phyloP scores from a whole-genome alignment of 176 grass and related monocot species.

The Zea luxurians region DNA sequence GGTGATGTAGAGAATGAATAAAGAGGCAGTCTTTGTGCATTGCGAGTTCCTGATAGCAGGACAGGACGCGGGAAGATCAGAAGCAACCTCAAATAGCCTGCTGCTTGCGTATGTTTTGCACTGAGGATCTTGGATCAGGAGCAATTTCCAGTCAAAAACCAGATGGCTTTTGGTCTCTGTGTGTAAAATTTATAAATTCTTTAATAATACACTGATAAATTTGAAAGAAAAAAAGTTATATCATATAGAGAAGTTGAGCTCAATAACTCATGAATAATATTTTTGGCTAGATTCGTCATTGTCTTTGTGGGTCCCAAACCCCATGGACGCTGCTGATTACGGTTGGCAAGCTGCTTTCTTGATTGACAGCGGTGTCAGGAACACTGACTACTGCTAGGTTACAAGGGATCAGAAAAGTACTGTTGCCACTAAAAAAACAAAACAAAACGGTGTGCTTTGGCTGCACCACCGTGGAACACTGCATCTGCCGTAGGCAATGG shows the following conservation, averaged over 20 bases:
- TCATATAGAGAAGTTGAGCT: too few relatives aligned
- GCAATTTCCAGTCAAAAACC: too few relatives aligned
- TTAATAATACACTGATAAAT: too few relatives aligned
- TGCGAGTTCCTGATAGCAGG: not conserved
- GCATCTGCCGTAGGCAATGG: not conserved
- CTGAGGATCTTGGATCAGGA: too few relatives aligned
- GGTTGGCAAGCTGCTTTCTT: slow-evolving; percentile 44
- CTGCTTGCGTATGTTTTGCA: too few relatives aligned
- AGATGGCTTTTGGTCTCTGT: too few relatives aligned
- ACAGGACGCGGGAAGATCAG: not conserved
- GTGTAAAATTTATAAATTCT: too few relatives aligned
- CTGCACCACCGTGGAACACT: slow-evolving; percentile 16
- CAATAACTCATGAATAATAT: too few relatives aligned
- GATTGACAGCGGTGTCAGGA: slow-evolving; percentile 15
- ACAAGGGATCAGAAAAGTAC: not conserved
- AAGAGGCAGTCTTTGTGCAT: not conserved
- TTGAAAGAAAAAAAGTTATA: too few relatives aligned
- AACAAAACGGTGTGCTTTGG: not conserved
- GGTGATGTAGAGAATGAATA: not conserved
- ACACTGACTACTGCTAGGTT: too few relatives aligned
- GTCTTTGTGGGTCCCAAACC: too few relatives aligned
- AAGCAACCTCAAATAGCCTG: slow-evolving; percentile 1
- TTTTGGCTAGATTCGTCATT: too few relatives aligned
- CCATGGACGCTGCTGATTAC: not conserved
- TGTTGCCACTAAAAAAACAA: not conserved